phyloP scores from a whole-genome alignment of 495 filamentous ascomycete species.

The Friedmanniomyces simplex region DNA sequence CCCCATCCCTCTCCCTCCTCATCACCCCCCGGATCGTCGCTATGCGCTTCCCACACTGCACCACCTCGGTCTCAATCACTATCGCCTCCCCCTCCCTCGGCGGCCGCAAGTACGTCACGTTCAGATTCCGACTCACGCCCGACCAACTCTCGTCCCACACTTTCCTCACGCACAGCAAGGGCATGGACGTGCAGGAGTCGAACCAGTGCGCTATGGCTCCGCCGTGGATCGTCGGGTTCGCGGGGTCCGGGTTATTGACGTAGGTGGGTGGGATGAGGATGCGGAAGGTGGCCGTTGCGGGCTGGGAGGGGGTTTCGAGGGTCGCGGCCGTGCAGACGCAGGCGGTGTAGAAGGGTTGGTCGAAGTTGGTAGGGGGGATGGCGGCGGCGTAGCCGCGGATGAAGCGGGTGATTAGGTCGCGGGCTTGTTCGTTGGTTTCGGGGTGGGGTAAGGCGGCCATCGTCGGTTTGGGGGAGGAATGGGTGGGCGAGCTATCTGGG shows the following conservation, averaged over 20 bases:
- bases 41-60: slow-evolving; percentile 24
- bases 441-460: not conserved
- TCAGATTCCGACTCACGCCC: slow-evolving; percentile 27
- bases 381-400: not conserved
- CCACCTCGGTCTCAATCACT: slow-evolving; percentile 26
- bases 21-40: slow-evolving; percentile 16
- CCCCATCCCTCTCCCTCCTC: slow-evolving; percentile 21
- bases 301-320: not conserved
- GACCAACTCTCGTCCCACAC: not conserved
- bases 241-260: not conserved
- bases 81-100: slow-evolving; percentile 18
- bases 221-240: slow-evolving; percentile 21
- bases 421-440: not conserved
- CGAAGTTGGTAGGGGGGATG: not conserved
- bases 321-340: not conserved
- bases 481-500: no score
- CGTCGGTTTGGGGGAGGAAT: no score
- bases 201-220: slow-evolving; percentile 27
- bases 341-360: not conserved
- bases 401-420: not conserved
- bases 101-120: slow-evolving; percentile 28
- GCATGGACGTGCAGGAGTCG: slow-evolving; percentile 25
- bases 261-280: not conserved
- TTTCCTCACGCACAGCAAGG: not conserved
- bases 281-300: not conserved